Conservation (phyloP, 2,329 filamentous ascomycete species). For the Hypoxylon sp. region DNA sequence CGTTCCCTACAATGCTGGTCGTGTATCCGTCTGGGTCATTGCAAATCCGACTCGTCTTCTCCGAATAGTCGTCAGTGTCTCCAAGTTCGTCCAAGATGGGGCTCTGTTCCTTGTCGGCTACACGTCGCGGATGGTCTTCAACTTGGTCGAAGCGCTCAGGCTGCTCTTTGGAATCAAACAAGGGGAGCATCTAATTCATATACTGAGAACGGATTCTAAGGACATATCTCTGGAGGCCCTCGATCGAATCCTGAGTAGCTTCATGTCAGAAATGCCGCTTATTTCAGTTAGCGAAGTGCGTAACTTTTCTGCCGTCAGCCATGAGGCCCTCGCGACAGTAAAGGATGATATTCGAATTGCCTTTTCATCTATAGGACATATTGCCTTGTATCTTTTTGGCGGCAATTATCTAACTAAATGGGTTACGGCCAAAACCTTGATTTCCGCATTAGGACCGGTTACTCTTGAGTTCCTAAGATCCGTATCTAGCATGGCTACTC, state of each 20-base stretch:
- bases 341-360: conserved; percentile 60
- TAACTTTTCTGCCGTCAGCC: conserved; percentile 79
- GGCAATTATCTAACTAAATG: conserved; percentile 53
- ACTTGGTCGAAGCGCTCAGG: conserved; percentile 51
- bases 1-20: conserved; percentile 90
- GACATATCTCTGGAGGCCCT: conserved; percentile 38
- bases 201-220: conserved; percentile 37
- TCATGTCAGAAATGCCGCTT: conserved; percentile 60
- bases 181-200: conserved; percentile 39
- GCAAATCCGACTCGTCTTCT: conserved; percentile 83
- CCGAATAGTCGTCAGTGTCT: conserved; percentile 73
- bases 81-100: conserved; percentile 82
- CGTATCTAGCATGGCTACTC: conserved; percentile 50
- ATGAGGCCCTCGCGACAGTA: conserved; percentile 71
- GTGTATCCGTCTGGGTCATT: conserved; percentile 79
- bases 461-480: conserved; percentile 43
- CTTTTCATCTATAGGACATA: conserved; percentile 51
- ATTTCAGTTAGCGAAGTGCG: conserved; percentile 70
- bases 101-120: conserved; percentile 71
- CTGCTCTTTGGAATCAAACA: conserved; percentile 46
- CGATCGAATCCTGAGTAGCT: conserved; percentile 58
- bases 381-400: conserved; percentile 55
- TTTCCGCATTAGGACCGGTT: conserved; percentile 30
- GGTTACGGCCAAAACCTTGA: conserved; percentile 34
- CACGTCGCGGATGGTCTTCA: conserved; percentile 54